Base-by-base conservation (phyloP, 805 yeast species). In the Candida railenensis region DNA sequence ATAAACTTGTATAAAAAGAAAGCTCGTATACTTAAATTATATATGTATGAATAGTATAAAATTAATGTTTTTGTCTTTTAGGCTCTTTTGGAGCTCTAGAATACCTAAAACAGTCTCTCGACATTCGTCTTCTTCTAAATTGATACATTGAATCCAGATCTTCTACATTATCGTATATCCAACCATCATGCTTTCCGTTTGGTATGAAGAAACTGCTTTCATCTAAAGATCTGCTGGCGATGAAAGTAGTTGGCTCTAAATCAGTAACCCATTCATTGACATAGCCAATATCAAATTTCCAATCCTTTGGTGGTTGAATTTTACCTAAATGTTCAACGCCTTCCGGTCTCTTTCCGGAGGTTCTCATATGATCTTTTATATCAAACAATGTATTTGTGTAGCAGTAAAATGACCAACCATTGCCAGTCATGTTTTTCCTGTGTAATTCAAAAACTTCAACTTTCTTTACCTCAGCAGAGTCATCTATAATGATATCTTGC, bases 401-500 rank as follows among this genome's bases (percentile, higher is more conserved):
- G 19, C 77, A 60, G 58, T 79, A 79, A 22, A 82, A 78, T 34
- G 76, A 72, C 87, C 92, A 90, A 22, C 73, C 73, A 4, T 74
- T 68, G 0, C 82, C 78, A 2, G 85, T 75, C 21, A 81, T 63
- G 34, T 86, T 86, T 53, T 77, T 85, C 38, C 76, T 73, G 59
- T 87, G 87, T 20, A 90, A 73, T 62, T 90, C 96, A 61, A 75
- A 91, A 1, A 91, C 71, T 57, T 90, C 95, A 5, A 88, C 90
- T n/a, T 67, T 61, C 38, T 80, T 69, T 0, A 67, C 61, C 41
- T 82, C 83, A 0, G 89, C 85, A 0, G 77, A 67, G 47, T 83
- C 89, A 58, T 88, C 95, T 20, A 84, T 76, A n/a, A 87, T 69
- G 7, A 90, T 79, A 50, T 81, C 80, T 19, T 67, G 61, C 44